These are phyloP conservation scores for Tylopilus balloui DNA, from an alignment of 768 basidiomycete genomes.

Conservation along the genomic window DNA sequence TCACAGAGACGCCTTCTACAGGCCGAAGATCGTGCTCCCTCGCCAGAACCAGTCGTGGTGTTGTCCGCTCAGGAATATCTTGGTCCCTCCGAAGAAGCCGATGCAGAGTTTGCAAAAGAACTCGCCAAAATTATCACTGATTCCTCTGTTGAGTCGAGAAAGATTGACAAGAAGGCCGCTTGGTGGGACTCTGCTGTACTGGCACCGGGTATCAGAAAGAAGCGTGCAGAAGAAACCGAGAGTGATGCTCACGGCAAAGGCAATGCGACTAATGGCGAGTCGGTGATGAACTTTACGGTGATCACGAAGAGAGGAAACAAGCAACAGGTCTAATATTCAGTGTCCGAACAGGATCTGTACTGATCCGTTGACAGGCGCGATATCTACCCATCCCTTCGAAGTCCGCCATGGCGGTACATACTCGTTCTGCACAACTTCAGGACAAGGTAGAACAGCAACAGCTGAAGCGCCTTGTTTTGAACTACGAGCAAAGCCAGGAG, in stretches of 20 bases:
- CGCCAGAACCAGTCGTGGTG: slow-evolving; percentile 78
- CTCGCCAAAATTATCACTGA: slow-evolving; percentile 93
- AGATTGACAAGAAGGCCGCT: slow-evolving; percentile 85
- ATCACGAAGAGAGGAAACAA: slow-evolving; percentile 92
- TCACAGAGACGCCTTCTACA: background rate
- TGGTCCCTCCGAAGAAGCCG: slow-evolving; percentile 84
- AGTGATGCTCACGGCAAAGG: slow-evolving; percentile 43
- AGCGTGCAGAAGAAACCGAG: slow-evolving; percentile 55
- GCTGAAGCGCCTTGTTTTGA: slow-evolving; percentile 88
- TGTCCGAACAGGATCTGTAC: slow-evolving; percentile 6
- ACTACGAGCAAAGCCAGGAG: slow-evolving; percentile 88
- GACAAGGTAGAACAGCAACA: slow-evolving; percentile 97
- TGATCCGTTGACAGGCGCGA: slow-evolving; percentile 51
- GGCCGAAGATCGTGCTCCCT: slow-evolving; percentile 68
- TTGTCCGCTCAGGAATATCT: slow-evolving; percentile 67
- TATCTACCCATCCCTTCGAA: slow-evolving; percentile 84
- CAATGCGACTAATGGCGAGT: slow-evolving; percentile 27
- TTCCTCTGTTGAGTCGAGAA: slow-evolving; percentile 74
- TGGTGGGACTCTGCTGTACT: slow-evolving; percentile 88
- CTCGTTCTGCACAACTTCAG: slow-evolving; percentile 85
- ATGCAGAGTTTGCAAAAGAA: slow-evolving; percentile 92
- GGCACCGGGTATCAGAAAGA: slow-evolving; percentile 61
- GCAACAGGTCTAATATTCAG: slow-evolving; percentile 57
- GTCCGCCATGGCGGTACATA: slow-evolving; percentile 86
- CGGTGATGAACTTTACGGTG: slow-evolving; percentile 87